These are phyloP conservation scores for Gaillardinia entomophila DNA, from an alignment of 805 yeast species.

Conservation along the genomic window DNA sequence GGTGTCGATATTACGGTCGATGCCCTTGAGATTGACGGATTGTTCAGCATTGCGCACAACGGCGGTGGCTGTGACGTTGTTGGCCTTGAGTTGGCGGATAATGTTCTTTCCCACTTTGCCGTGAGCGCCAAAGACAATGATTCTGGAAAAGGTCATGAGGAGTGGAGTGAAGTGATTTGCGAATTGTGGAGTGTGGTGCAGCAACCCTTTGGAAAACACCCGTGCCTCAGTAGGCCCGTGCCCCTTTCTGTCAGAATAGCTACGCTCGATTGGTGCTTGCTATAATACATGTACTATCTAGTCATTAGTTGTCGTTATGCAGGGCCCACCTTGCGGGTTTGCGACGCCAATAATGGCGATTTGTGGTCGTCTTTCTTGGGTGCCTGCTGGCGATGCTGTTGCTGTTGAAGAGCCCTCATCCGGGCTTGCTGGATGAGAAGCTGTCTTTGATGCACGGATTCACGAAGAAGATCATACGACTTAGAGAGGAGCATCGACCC, in stretches of 20 bases:
- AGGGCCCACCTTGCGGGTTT: too few relatives aligned
- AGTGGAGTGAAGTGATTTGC: neutral
- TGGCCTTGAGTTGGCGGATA: conserved; percentile 15
- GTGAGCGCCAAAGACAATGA: conserved; percentile 50
- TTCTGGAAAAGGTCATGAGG: conserved; percentile 2
- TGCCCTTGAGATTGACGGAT: conserved; percentile 26
- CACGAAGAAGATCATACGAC: conserved; percentile 73
- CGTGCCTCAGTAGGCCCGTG: too few relatives aligned
- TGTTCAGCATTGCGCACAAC: conserved; percentile 45
- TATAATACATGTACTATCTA: neutral
- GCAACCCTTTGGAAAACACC: too few relatives aligned
- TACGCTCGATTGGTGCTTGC: too few relatives aligned
- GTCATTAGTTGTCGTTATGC: neutral
- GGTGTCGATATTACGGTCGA: conserved; percentile 30
- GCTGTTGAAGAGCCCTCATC: conserved; percentile 37
- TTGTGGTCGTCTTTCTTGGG: conserved; percentile 1
- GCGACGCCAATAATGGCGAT: neutral
- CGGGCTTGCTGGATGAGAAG: conserved; percentile 46
- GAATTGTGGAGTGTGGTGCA: too few relatives aligned
- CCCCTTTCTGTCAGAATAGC: too few relatives aligned
- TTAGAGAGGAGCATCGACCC: conserved; percentile 88
- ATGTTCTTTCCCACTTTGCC: conserved; percentile 54
- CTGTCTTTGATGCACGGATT: conserved; percentile 69
- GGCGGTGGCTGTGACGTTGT: conserved; percentile 26
- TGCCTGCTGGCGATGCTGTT: conserved; percentile 15